These are phyloP conservation scores for Monosporascus sp. DNA, from an alignment of 2,329 filamentous ascomycete species.

Conservation along the genomic window DNA sequence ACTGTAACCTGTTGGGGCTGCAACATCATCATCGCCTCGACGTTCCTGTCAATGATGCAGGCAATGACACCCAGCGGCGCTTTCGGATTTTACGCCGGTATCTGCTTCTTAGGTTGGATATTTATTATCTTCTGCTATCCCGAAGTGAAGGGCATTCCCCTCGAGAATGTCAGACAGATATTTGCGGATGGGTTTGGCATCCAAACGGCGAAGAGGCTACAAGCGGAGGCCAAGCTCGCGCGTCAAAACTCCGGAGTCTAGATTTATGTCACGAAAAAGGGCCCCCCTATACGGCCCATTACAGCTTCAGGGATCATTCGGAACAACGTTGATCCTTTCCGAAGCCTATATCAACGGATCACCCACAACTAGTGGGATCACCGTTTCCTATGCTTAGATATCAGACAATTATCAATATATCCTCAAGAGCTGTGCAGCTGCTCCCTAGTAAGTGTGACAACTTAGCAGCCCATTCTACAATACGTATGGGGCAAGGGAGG, in stretches of 20 bases:
- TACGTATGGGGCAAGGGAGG: too few species aligned
- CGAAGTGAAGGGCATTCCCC: conserved; percentile 43
- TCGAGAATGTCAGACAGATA: conserved; percentile 42
- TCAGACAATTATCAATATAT: too few species aligned
- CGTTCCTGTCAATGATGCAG: conserved; percentile 41
- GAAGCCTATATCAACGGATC: too few species aligned
- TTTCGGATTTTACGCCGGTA: conserved; percentile 42
- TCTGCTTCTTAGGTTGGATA: conserved; percentile 39
- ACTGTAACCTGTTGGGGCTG: conserved; percentile 35
- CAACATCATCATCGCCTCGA: conserved; percentile 40
- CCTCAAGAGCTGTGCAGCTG: too few species aligned
- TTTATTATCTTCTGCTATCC: conserved; percentile 41
- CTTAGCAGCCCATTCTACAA: too few species aligned
- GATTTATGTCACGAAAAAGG: too few species aligned
- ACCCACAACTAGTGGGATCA: too few species aligned
- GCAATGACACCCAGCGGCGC: conserved; percentile 37
- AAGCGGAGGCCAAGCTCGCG: background rate
- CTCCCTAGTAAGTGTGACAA: too few species aligned
- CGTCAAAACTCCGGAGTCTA: background rate
- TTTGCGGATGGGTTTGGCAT: conserved; percentile 40
- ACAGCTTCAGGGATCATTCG: too few species aligned
- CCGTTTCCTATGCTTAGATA: too few species aligned
- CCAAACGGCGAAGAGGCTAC: conserved; percentile 22
- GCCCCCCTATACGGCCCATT: too few species aligned
- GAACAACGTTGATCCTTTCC: too few species aligned